A percentile compares a stretch with the other conserved stretches of the same genome.
These are phyloP conservation scores for Oenanthe sinensis DNA, from an alignment of 129 eudicot species.

Conservation along the genomic window DNA sequence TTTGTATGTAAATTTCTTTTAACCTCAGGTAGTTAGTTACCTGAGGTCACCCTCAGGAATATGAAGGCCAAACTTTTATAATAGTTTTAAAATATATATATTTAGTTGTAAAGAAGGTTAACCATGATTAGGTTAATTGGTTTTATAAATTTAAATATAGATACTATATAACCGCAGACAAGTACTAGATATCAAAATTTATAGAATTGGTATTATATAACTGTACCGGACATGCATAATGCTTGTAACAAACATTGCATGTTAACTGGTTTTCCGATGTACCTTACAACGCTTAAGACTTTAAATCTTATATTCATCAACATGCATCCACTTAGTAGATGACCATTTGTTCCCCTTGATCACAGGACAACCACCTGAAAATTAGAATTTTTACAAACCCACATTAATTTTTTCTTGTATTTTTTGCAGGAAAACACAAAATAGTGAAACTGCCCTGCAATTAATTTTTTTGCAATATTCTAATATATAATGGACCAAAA, in stretches of 20 bases:
- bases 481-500: background rate
- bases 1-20: too few species aligned
- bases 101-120: too few species aligned
- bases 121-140: too few species aligned
- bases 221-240: background rate
- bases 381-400: background rate
- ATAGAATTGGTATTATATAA: background rate
- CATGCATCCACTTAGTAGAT: constrained; percentile 94
- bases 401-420: background rate
- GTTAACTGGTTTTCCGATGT: background rate
- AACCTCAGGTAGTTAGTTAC: too few species aligned
- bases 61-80: too few species aligned
- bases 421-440: background rate
- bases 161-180: too few species aligned
- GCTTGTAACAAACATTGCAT: background rate
- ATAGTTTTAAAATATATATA: too few species aligned
- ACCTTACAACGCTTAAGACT: constrained; percentile 15
- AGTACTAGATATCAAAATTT: too few species aligned
- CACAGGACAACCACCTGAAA: constrained; percentile 92
- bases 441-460: background rate
- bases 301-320: constrained; percentile 68
- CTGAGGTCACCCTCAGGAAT: too few species aligned
- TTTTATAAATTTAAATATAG: too few species aligned
- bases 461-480: background rate
- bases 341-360: constrained; percentile 97